These are phyloP conservation scores for Aegilops longissima DNA, from an alignment of 176 grass and related monocot species.

Conservation along the genomic window DNA sequence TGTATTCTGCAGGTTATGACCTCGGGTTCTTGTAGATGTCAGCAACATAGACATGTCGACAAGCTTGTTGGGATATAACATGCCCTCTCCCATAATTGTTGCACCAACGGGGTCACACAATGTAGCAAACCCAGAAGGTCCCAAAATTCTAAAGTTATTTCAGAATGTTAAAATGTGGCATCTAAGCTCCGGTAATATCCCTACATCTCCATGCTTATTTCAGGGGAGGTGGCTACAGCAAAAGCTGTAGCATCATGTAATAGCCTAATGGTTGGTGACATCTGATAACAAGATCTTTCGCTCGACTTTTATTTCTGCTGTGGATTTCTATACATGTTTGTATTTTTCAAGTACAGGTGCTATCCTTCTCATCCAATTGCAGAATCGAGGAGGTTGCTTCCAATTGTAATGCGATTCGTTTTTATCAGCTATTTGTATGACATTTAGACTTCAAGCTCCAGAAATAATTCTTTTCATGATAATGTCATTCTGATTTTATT, in stretches of 20 bases:
- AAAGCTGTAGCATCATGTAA: conserved; percentile 84
- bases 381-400: conserved; percentile 82
- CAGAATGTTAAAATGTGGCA: background rate
- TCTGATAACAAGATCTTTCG: background rate
- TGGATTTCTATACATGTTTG: conserved; percentile 12
- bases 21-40: conserved; percentile 83
- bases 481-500: background rate
- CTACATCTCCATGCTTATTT: conserved; percentile 25
- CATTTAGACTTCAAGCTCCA: background rate
- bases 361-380: conserved; percentile 74
- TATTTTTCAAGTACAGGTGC: conserved; percentile 45
- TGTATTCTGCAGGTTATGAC: conserved; percentile 61
- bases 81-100: conserved; percentile 75
- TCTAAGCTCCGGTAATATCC: background rate
- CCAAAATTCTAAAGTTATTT: conserved; percentile 1
- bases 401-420: conserved; percentile 67
- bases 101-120: conserved; percentile 69
- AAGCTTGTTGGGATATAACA: conserved; percentile 63
- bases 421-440: conserved; percentile 93
- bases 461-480: background rate
- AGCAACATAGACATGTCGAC: conserved; percentile 82
- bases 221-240: conserved; percentile 85
- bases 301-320: background rate
- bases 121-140: conserved; percentile 77
- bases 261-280: conserved; percentile 78